Evolutionary conservation across 805 yeast genomes (phyloP), one percentile per base, ranked within the genome.

Genomic region (Pichia ethanolica): DNA sequence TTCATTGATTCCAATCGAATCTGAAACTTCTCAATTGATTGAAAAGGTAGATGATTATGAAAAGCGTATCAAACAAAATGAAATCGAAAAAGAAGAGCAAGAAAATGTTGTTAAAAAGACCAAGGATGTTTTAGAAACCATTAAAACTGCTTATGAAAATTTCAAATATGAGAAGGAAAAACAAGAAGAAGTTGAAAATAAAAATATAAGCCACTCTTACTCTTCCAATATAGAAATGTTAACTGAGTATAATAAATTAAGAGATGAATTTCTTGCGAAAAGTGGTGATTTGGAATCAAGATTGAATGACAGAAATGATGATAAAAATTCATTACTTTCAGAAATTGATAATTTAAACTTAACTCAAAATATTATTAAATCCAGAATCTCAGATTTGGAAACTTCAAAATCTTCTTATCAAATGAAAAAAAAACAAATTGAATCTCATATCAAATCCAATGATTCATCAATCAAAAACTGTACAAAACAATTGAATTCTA

Each of bases 231-330:
- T 71, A 0, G 79, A 73, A 10, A 83, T 79, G 44, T 68, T 78
- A 39, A 63, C 67, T 32, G 82, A 79, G 42, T 89, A 88, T 62
- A 80, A 81, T 39, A 27, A 50, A 1, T 66, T 88, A 50, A 76
- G 86, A 59, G 79, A 77, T 36, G 55, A 70, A 45, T 87, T 77
- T 56, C 65, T 86, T 46, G 68, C 78, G 34, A 67, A 68, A 35
- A 77, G 73, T 0, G 89, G 88, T 13, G 79, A 77, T 42, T 56
- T 73, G n/a, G 79, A 82, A 56, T 75, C 74, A 33, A 82, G 78
- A 51, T 65, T 74, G 40, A 57, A 79, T 30, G 66, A 72, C 4
- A 55, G 78, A 33, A 72, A 70, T 51, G 77, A 72, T 5, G 75
- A 78, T 33, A 54, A 73, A 3, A 58, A 62, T 13, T 57, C 59